These are phyloP conservation scores for Pleurozium schreberi DNA, from an alignment of 225 moss, liverwort and hornwort genomes.

Conservation along the genomic window DNA sequence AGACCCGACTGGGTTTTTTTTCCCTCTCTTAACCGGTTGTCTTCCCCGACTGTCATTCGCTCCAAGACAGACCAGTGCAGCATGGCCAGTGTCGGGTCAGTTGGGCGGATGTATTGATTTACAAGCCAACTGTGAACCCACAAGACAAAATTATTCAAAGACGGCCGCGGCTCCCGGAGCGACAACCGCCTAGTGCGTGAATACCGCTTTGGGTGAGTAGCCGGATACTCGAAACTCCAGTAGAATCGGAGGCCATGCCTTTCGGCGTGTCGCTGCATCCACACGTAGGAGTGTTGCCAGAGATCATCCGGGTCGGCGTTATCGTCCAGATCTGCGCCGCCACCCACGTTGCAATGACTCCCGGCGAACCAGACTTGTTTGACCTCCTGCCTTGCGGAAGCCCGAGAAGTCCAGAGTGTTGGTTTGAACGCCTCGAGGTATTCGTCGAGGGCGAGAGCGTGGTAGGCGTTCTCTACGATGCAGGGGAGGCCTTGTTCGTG, in stretches of 20 bases:
- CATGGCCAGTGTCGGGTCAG: not conserved
- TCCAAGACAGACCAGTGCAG: not conserved
- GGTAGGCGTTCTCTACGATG: not conserved
- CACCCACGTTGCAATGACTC: not conserved
- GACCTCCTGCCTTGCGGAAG: not conserved
- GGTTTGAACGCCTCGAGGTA: not conserved
- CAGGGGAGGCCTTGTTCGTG: not conserved
- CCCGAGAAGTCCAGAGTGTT: not conserved
- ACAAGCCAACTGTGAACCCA: accelerated
- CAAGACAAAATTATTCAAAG: not conserved
- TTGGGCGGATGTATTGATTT: accelerated
- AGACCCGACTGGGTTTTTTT: no score
- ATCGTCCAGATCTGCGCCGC: not conserved
- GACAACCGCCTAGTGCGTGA: not conserved
- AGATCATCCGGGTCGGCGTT: not conserved
- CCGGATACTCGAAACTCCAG: not conserved
- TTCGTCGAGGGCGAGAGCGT: not conserved
- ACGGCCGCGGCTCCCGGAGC: not conserved
- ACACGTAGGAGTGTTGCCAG: not conserved
- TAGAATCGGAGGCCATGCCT: not conserved
- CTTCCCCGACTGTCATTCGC: no score
- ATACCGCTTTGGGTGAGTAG: no score
- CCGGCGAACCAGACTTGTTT: not conserved
- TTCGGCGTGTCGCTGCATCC: not conserved
- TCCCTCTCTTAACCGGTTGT: no score